Base-by-base conservation (phyloP, 1,284 basidiomycete species). In the Cutaneotrichosporon cavernicola region DNA sequence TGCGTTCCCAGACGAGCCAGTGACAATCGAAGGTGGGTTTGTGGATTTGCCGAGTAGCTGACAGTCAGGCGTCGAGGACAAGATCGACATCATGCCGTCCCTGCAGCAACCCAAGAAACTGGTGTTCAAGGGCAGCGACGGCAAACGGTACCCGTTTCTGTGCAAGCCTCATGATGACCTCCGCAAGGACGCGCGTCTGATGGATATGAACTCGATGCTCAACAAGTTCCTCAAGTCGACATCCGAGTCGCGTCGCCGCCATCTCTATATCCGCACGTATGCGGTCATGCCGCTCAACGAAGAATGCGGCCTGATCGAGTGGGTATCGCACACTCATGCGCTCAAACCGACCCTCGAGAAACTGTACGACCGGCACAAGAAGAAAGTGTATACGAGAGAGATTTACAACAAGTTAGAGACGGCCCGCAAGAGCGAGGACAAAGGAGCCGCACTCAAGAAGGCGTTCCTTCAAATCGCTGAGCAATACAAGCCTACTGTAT, bases 171-270 rank as follows among this genome's bases (percentile, higher is more conserved):
- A 95, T 79, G 97, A 99, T 76, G 97, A 99, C 80, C 83, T 99
- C 53, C 86, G 97, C 53, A 99, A 99, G 81, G 97, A 99, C 75
- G 95, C 96, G 0, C 87, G 97, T 10, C 81, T 99, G 64, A 99
- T 99, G 96, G 97, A 99, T 77, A 92, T 99, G 79, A 95, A 97
- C 73, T 87, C 91, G 4, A 96, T 99, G 82, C 96, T 99, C 83
- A 99, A 99, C 83, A 98, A 97, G 78, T 82, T 99, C 16, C 84
- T 99, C 62, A 96, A 96, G 75, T 89, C 91, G 22, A 92, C 94
- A 72, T 93, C 94, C 0, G 92, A 98, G 64, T 93, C 95, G 38
- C 89, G 97, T 75, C 84, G 90, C 65, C 85, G 95, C 31, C 90
- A 93, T 72, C 86, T 97, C 52, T 89, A 90, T 76, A 92, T 98